Percentiles rank a stretch among this genome's conserved stretches.
Evolutionary conservation across 2,329 filamentous ascomycete species (phyloP).

Genomic region (Microdochium bolleyi): DNA sequence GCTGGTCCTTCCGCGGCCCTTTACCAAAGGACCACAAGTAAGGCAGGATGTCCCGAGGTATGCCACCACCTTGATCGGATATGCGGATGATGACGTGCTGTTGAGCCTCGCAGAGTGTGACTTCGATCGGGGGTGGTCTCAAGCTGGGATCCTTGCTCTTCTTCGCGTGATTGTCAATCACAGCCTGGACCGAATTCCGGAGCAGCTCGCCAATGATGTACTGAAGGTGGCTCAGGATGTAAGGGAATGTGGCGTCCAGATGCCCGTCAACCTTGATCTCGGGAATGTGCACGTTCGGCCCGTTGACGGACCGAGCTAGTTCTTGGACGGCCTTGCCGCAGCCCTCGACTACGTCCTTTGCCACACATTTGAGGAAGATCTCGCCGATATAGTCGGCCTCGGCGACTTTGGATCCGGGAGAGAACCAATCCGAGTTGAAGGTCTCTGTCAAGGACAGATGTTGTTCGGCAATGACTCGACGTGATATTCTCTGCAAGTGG

Average conservation of each 20-base stretch:
- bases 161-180: slow-evolving; percentile 64
- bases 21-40: slow-evolving; percentile 97
- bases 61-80: slow-evolving; percentile 89
- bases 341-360: slow-evolving; percentile 77
- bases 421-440: slow-evolving; percentile 85
- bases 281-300: slow-evolving; percentile 62
- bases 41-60: slow-evolving; percentile 75
- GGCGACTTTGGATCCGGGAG: slow-evolving; percentile 65
- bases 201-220: slow-evolving; percentile 95
- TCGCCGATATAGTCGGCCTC: slow-evolving; percentile 86
- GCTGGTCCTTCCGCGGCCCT: slow-evolving; percentile 68
- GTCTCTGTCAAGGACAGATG: slow-evolving; percentile 93
- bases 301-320: slow-evolving; percentile 69
- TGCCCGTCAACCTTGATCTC: slow-evolving; percentile 80
- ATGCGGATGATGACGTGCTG: slow-evolving; percentile 96
- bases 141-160: slow-evolving; percentile 16
- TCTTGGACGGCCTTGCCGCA: slow-evolving; percentile 71
- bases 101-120: slow-evolving; percentile 86
- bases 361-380: slow-evolving; percentile 88
- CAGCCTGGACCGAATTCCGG: slow-evolving; percentile 88
- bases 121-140: slow-evolving; percentile 77
- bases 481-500: slow-evolving; percentile 69
- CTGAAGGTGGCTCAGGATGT: slow-evolving; percentile 91
- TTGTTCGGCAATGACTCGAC: slow-evolving; percentile 94
- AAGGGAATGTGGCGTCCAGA: slow-evolving; percentile 84